Base-by-base conservation (phyloP, 768 basidiomycete genomes). In the Tephrocybe sp. region DNA sequence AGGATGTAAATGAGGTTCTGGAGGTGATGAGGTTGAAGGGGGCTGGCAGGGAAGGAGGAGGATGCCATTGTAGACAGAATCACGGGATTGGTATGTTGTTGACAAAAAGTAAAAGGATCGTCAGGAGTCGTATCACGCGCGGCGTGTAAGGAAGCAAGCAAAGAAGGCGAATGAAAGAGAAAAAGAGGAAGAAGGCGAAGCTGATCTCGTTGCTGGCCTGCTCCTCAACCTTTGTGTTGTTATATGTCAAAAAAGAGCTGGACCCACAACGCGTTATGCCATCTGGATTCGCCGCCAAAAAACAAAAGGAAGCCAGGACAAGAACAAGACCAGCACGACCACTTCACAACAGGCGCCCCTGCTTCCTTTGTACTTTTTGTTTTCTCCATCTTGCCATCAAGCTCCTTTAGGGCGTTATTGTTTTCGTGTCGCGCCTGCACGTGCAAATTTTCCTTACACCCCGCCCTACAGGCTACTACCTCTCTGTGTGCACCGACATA, bases 1-100 rank as follows among this genome's bases (percentile, higher is more conserved):
- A 82, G 68, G 48, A 70, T 72, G 48, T 54, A 52, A 33, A 72
- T 55, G 60, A 82, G 67, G 53, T 75, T 70, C 5, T 52, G 49
- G 45, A 73, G 60, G 52, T 62, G 60, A 61, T 59, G 48, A 57
- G 62, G 40, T 52, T 55, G 42, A 58, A 70, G 64, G 40, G 54
- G 38, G 36, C 52, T 33, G 26, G 45, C 26, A 47, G 39, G 33
- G 36, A 52, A 31, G 38, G 53, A 48, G 26, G 60, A 23, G 46
- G 57, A 58, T 55, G 58, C 48, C 63, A 67, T 65, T 48, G 35
- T 48, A 45, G 14, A 38, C 22, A 6, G 32, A 39, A 34, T 26
- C 36, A 9, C 22, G 39, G 26, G 49, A n/a, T 39, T 45, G 35
- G 26, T 43, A 52, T 52, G 47, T 56, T 41, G 51, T 44, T 17